Evolutionary conservation across 495 filamentous ascomycete genomes (phyloP), one percentile per base, ranked within the genome.

Genomic region (Bacidia rubella): DNA sequence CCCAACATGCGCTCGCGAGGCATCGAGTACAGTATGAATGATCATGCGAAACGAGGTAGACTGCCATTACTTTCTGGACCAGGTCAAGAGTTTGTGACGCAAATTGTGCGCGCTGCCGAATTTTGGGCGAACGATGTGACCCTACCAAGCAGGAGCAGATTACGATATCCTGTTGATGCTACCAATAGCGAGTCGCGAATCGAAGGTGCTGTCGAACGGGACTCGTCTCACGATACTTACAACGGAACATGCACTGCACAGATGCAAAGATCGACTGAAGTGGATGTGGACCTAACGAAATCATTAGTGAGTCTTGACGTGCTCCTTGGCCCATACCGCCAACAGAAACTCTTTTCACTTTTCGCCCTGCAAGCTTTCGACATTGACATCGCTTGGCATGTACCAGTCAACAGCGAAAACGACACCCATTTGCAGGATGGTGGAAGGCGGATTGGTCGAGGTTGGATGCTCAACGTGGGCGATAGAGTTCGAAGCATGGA

Each of bases 381-480:
- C 50, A 68, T 77, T 51, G 65, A 66, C 4, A 58, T 70, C 20
- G 67, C 71, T 9, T 81, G 75, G 70, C 58, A 52, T 9, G 54
- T 47, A 17, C 29, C 38, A 11, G 43, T 45, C 15, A 57, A 56
- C 47, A 17, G 20, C 38, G 11, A 17, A 10, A 32, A 2, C 3
- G 24, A 9, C 4, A 2, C 23, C 39, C 12, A 44, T 38, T 49
- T 47, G 22, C 27, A 19, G 40, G 24, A 24, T 35, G 29, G 24
- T 9, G 10, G 35, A 38, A 58, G 49, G 64, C 60, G 32, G 60
- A 62, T 44, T 11, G 69, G 71, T 24, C 64, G 74, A 43, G 80
- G 78, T 0, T 84, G 78, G 76, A 62, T 82, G 23, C 50, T 83
- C 24, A 76, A 78, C 59, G 54, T 80, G 17, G 79, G 76, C 3